Evolutionary conservation across 768 basidiomycete species (phyloP), one percentile per base, ranked within the genome.

Genomic region (Suillus bovinus): DNA sequence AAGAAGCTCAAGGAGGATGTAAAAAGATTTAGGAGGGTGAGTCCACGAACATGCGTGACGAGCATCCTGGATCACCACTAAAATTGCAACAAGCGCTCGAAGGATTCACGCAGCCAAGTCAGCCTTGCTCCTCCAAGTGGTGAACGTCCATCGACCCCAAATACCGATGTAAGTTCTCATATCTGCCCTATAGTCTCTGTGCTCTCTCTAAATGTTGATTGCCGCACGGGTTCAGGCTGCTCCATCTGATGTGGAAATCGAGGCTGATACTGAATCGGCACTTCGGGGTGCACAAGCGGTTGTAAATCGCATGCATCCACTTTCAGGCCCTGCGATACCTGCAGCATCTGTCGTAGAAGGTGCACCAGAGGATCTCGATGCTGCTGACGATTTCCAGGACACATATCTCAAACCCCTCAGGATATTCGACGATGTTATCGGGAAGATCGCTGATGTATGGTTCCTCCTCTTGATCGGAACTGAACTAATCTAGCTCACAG

Each of bases 341-440:
- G 42, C 4, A 10, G 9, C 10, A 10, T n/a, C 42, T n/a, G 10
- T 9, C 4, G n/a, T 9, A n/a, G 10, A n/a, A 22, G 9, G 22
- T 10, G n/a, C 9, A 44, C 42, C 9, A 44, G 42, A n/a, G 42
- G n/a, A n/a, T n/a, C n/a, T n/a, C 9, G 42, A n/a, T 4, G 2
- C n/a, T 44, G 42, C 10, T 17, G 13, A 31, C 17, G 2, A 14
- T 8, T n/a, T 60, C 16, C 27, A 52, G 17, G 29, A 22, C 16
- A 60, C 47, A 36, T 52, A 53, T 54, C 49, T 60, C 16, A 5
- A 50, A 52, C 59, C 59, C 17, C 59, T 60, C 24, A 60, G 2
- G 10, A 60, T 38, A 31, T 60, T 60, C 22, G 24, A 53, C n/a
- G 13, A 5, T 29, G 59, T 54, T 49, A 34, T 54, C 14, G 38